These are phyloP conservation scores for Penicillium soppii DNA, from an alignment of 495 filamentous ascomycete species.

Conservation along the genomic window DNA sequence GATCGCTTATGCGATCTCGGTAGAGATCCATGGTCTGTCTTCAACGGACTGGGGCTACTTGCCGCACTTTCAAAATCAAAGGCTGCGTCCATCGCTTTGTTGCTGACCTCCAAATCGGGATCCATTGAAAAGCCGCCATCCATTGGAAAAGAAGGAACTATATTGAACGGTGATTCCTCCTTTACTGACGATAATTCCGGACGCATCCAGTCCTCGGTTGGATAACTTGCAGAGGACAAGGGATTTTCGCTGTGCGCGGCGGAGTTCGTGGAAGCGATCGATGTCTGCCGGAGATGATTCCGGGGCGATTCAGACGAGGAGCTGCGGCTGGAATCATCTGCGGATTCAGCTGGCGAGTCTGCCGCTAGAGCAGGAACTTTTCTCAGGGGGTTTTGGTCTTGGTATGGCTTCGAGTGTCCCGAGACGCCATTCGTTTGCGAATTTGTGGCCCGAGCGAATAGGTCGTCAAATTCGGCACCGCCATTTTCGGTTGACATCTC, in stretches of 20 bases:
- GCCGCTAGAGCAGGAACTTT: constrained; percentile 32
- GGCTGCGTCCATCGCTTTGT: constrained; percentile 61
- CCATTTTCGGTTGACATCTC: constrained; percentile 38
- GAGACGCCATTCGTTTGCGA: constrained; percentile 29
- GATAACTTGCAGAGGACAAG: constrained; percentile 32
- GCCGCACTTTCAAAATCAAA: constrained; percentile 72
- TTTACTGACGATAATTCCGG: constrained; percentile 39
- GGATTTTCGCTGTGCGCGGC: constrained; percentile 42
- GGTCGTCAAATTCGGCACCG: constrained; percentile 45
- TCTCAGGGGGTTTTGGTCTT: constrained; percentile 36
- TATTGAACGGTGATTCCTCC: constrained; percentile 40
- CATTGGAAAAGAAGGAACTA: constrained; percentile 38
- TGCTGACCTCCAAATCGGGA: constrained; percentile 53
- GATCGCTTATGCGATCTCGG: constrained; percentile 21
- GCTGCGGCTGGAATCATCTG: constrained; percentile 43
- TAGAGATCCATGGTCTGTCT: constrained; percentile 29
- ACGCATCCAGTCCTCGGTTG: constrained; percentile 43
- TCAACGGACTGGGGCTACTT: constrained; percentile 60
- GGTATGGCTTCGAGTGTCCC: constrained; percentile 32
- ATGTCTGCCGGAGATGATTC: constrained; percentile 40
- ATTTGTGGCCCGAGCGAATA: constrained; percentile 36
- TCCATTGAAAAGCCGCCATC: constrained; percentile 33
- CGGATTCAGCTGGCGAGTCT: constrained; percentile 45
- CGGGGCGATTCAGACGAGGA: constrained; percentile 46
- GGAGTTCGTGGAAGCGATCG: constrained; percentile 41